phyloP scores from a whole-genome alignment of 371 early-diverging fungal species.

The Mortierella sp. region DNA sequence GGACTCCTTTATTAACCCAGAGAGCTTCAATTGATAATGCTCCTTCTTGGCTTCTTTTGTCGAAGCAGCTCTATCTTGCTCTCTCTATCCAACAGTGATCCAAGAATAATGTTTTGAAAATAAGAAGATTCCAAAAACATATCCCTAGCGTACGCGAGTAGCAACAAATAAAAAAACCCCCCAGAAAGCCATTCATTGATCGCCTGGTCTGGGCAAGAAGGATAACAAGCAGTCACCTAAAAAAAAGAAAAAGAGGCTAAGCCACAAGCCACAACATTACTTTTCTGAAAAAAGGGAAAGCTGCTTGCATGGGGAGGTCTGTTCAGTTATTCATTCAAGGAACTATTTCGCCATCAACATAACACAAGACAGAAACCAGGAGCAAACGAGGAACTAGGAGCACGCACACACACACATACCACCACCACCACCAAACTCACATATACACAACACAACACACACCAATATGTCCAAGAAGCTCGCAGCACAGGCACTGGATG shows the following conservation, averaged over 20 bases:
- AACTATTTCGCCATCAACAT: too few species aligned
- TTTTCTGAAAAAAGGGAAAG: neutral
- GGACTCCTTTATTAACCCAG: neutral
- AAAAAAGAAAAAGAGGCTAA: neutral
- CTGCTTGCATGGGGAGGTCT: neutral
- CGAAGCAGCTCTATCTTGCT: neutral
- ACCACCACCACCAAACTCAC: neutral
- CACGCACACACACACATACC: neutral
- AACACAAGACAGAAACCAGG: neutral
- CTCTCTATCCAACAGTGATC: neutral
- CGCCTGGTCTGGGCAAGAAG: too few species aligned
- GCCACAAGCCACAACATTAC: neutral
- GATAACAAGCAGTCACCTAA: neutral
- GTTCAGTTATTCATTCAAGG: neutral
- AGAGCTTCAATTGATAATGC: neutral
- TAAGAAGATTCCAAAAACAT: neutral
- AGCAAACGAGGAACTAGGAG: neutral
- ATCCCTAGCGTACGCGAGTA: neutral
- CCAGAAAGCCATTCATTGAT: too few species aligned
- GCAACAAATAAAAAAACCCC: too few species aligned
- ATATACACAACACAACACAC: neutral
- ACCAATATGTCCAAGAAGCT: constrained; percentile 50
- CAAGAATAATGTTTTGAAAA: neutral
- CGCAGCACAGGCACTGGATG: constrained; percentile 48
- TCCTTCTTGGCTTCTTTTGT: neutral